These are phyloP conservation scores for Pouteria glomerata DNA, from an alignment of 148 eudicot species.

Conservation along the genomic window DNA sequence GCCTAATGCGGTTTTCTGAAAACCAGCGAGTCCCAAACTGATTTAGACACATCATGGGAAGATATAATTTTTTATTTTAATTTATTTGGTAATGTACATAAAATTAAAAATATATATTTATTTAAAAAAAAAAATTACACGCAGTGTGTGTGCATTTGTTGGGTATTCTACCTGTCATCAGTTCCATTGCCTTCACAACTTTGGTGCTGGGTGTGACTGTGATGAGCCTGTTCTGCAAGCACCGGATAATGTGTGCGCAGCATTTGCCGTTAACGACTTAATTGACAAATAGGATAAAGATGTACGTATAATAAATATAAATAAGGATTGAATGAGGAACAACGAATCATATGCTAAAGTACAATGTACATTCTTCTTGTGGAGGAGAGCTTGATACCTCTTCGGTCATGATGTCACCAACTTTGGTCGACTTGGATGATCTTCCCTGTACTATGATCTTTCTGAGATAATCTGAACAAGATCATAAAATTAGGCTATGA, in stretches of 20 bases:
- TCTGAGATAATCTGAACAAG: conserved; percentile 77
- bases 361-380: no score
- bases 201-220: conserved; percentile 80
- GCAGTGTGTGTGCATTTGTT: no score
- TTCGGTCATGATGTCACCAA: conserved; percentile 98
- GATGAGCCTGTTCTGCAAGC: conserved; percentile 87
- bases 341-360: not conserved
- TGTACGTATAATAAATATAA: not conserved
- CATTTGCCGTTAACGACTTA: no score
- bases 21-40: conserved; percentile 6
- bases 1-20: conserved; percentile 91
- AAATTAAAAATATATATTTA: no score
- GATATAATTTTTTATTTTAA: no score
- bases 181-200: conserved; percentile 86
- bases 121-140: no score
- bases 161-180: conserved; percentile 98
- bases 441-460: conserved; percentile 98
- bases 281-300: no score
- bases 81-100: no score
- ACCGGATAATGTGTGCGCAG: not conserved
- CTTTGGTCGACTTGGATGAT: conserved; percentile 93
- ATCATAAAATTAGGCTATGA: not conserved
- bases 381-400: conserved; percentile 43
- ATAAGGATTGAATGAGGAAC: not conserved
- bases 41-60: no score